A percentile compares a stretch with the other conserved stretches of the same genome.
Conservation (phyloP, 768 basidiomycete species). For the Lenzites betulinus region DNA sequence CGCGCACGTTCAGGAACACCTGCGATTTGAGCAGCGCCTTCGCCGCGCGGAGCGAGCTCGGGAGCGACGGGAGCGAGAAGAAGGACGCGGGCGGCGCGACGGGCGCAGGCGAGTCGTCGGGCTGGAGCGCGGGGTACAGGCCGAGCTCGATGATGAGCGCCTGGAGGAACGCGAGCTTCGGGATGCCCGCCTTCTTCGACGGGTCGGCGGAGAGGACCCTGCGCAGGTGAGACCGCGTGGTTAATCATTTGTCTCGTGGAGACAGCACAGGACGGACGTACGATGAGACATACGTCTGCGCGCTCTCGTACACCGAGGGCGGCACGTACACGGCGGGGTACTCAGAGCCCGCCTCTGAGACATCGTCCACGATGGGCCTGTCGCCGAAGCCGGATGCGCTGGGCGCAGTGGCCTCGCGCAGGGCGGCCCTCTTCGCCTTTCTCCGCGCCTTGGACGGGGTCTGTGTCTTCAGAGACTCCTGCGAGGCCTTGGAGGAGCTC, state of each 20-base stretch:
- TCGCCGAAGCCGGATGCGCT: constrained; percentile 33
- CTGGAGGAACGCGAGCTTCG: constrained; percentile 64
- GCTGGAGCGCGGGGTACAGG: constrained; percentile 27
- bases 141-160: constrained; percentile 81
- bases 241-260: not conserved
- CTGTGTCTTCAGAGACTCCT: constrained; percentile 7
- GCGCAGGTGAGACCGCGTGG: not conserved
- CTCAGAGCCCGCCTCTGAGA: constrained; percentile 46
- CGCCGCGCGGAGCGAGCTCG: constrained; percentile 64
- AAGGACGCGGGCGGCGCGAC: constrained; percentile 30
- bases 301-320: constrained; percentile 54
- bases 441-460: constrained; percentile 3
- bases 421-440: constrained; percentile 14
- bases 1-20: constrained; percentile 71
- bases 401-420: not conserved
- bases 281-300: constrained; percentile 61
- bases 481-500: constrained; percentile 2
- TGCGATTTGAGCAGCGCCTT: constrained; percentile 63
- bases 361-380: constrained; percentile 52
- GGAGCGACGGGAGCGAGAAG: constrained; percentile 48
- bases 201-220: constrained; percentile 40
- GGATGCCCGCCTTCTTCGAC: constrained; percentile 44
- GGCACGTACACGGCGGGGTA: constrained; percentile 21
- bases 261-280: constrained; percentile 37
- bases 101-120: not conserved